Evolutionary conservation across 768 basidiomycete genomes (phyloP), one percentile per base, ranked within the genome.

Genomic region (Coprinopsis marcescibilis): DNA sequence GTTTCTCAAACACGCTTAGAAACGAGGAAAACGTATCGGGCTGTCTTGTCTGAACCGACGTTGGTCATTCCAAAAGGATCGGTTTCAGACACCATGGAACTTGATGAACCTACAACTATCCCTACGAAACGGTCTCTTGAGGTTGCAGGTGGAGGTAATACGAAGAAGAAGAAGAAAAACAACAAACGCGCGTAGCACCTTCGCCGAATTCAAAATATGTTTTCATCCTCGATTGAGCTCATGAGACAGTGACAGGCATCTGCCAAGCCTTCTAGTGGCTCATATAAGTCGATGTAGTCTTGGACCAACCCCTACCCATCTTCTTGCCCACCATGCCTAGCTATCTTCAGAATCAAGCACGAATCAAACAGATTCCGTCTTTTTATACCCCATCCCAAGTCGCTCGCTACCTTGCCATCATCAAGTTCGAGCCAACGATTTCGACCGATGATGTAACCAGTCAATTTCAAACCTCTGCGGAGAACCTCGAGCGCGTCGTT

Each of bases 1-100:
- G 17, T 29, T 20, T 50, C 13, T n/a, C n/a, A n/a, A n/a, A n/a
- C 3, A n/a, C 8, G 23, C 10, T 14, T 54, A 90, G 89, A 87
- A 66, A 87, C 88, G 1, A 84, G 89, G 25, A 80, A 77, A 57
- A 89, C 87, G 3, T 89, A 86, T 55, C 78, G 88, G 4, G 84
- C 89, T 0, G 75, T 90, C 1, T 65, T 91, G 17, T 89, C 88
- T 2, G 85, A 87, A 57, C 86, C 89, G 0, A 76, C 60, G 38
- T 60, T 89, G 8, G 72, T 90, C 10, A 60, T 88, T 1, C 82
- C 83, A 7, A 54, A 56, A 35, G 61, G 27, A 40, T 3, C 36
- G 3, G 32, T 15, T 17, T 11, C 36, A 7, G 39, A 19, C 14
- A 23, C 40, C 3, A 39, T 34, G 32, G 40, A 48, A 1, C 27